These are phyloP conservation scores for Echinochloa phyllopogon DNA, from an alignment of 176 grass and related monocot species.

Conservation along the genomic window DNA sequence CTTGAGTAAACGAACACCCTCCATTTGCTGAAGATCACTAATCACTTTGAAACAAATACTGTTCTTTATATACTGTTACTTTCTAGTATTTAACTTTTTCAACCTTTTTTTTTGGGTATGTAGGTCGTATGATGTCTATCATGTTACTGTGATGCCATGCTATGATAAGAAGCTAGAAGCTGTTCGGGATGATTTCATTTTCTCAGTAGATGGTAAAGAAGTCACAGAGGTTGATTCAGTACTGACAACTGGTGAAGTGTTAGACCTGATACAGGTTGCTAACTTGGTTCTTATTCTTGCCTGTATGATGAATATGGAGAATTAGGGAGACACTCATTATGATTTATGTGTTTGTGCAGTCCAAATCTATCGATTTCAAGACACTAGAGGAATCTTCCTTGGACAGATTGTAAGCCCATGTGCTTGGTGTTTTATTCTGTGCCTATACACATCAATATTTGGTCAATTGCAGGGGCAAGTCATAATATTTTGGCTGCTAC, in stretches of 20 bases:
- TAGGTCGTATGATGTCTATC: conserved; percentile 76
- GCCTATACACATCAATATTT: neutral
- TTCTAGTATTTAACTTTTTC: conserved; percentile 9
- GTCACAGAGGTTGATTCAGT: conserved; percentile 92
- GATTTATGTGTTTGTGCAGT: conserved; percentile 59
- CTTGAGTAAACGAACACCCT: neutral
- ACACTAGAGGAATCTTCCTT: conserved; percentile 82
- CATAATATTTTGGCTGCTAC: conserved; percentile 3
- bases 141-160: conserved; percentile 99
- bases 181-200: conserved; percentile 81
- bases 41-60: neutral
- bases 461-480: neutral
- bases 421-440: conserved; percentile 33
- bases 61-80: neutral
- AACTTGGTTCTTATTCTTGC: conserved; percentile 23
- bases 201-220: conserved; percentile 72
- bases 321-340: conserved; percentile 27
- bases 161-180: conserved; percentile 99
- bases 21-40: conserved; percentile 5
- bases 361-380: conserved; percentile 82
- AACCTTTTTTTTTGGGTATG: neutral
- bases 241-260: conserved; percentile 92
- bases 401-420: conserved; percentile 70
- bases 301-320: conserved; percentile 18
- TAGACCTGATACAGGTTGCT: conserved; percentile 94